Evolutionary conservation across 371 early-diverging fungal species (phyloP), one percentile per base, ranked within the genome.

Genomic region (Lichtheimia ornata): DNA sequence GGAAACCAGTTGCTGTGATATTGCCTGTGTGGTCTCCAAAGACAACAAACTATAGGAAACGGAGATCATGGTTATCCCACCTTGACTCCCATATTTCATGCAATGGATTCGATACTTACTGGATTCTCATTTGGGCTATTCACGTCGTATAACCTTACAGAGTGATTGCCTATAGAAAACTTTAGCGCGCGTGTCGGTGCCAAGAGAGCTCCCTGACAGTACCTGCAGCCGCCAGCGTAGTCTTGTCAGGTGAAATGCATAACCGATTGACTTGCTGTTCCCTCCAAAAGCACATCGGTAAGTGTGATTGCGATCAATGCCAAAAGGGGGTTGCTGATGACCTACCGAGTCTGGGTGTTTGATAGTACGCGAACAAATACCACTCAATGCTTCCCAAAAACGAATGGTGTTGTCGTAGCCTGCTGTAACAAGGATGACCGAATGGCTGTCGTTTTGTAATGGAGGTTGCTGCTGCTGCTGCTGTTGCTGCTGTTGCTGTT

Each of bases 331-430:
- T 22, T 22, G 35, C 11, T 35, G 35, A 51, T 5, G 15, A 67
- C 72, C 64, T 81, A 87, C 89, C 64, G 93, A 93, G 63, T 97
- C 97, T 1, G 95, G 89, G 76, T 95, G 94, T 62, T 94, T 95
- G 67, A 97, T 94, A 4, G 97, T 95, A 56, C 95, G 85, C 28
- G 92, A 88, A 69, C 97, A 97, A 43, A 94, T 92, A 49, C 97
- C 97, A 64, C 91, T 92, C 40, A 95, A 78, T 3, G 98, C 97
- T 74, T 97, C 97, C 98, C 98, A 97, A 72, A 97, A 95, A 24
- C 96, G 91, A 74, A 97, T 94, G 24, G 95, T 94, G 77, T 96
- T 95, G 74, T 97, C 98, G 69, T 96, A 97, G 0, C 95, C 95
- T 9, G 96, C 96, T 14, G 98, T 95, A 28, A 92, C 95, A 4